Evolutionary conservation across 1,139 yeast genomes (phyloP), one percentile per base, ranked within the genome.

Genomic region (Yamadazyma diospyri): DNA sequence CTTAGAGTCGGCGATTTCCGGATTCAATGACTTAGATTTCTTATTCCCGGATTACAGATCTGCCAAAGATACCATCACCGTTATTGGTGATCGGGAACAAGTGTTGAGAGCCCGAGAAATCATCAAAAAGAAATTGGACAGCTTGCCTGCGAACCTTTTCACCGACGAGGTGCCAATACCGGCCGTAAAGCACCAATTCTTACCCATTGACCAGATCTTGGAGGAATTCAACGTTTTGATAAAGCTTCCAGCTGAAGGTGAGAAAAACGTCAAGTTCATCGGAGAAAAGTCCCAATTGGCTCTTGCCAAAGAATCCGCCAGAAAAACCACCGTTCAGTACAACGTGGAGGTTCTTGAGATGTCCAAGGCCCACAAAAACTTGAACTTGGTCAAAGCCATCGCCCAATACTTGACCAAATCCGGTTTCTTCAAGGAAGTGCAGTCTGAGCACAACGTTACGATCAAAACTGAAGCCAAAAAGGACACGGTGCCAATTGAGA

Each of bases 281-380:
- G 95, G 96, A 39, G 72, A 72, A 33, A 61, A 66, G 40, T 54
- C 64, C 21, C 71, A 74, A 37, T 71, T 88, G 36, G 50, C 69
- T 12, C 59, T 61, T 15, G 96, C 96, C 21, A 70, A 82, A 45
- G 71, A 71, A 71, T 58, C 61, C 61, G 57, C 76, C 61, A 63
- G 56, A 73, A 81, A 45, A 58, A 72, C 51, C 53, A 74, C 69
- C 51, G 72, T 58, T 25, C 68, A 64, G 45, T 69, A 58, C 51
- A 65, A 62, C 46, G 78, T 83, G 29, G 88, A 83, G 47, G 64
- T 77, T 16, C 69, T 89, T 52, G 94, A 86, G 48, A 80, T 89
- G 63, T 78, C 94, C 16, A 81, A 76, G 56, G 95, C 97, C 24
- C 96, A 89, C 57, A 85, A 86, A 50, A 80, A 84, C 51, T 58